Evolutionary conservation across 2,329 filamentous ascomycete genomes (phyloP).

Genomic region (Ophiostoma montium): DNA sequence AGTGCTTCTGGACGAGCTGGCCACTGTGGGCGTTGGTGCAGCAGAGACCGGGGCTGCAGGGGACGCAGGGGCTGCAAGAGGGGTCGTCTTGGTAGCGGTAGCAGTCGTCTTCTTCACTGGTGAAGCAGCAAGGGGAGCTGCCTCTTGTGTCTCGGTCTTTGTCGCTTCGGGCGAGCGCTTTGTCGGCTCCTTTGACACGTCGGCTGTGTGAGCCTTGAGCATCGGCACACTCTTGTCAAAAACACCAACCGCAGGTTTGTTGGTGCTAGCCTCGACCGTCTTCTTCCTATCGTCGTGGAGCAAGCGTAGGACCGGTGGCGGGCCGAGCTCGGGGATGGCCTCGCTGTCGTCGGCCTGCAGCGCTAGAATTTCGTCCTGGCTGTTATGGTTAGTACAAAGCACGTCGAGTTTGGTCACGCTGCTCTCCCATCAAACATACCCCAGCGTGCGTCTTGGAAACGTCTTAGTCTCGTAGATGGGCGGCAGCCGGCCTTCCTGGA

Average conservation of each 20-base stretch:
- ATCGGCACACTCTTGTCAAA: background rate
- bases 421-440: too few relatives aligned
- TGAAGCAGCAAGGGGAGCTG: background rate
- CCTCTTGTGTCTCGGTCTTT: background rate
- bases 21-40: conserved; percentile 15
- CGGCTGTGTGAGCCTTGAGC: background rate
- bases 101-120: background rate
- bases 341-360: conserved; percentile 22
- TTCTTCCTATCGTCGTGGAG: conserved; percentile 2
- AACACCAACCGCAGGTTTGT: background rate
- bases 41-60: background rate
- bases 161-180: too few relatives aligned
- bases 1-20: conserved; percentile 22
- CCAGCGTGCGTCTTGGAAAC: conserved; percentile 53
- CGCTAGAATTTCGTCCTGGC: conserved; percentile 49
- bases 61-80: background rate
- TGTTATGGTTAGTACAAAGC: conserved; percentile 27
- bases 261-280: conserved; percentile 22
- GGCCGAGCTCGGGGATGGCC: background rate
- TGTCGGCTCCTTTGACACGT: background rate
- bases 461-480: conserved; percentile 57
- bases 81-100: background rate
- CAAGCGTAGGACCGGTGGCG: conserved; percentile 36
- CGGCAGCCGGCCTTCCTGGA: conserved; percentile 42
- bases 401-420: too few relatives aligned